Percentiles rank a stretch among this genome's conserved stretches.
Conservation (phyloP, 1,139 yeast species). For the Arxiozyma telluris region DNA sequence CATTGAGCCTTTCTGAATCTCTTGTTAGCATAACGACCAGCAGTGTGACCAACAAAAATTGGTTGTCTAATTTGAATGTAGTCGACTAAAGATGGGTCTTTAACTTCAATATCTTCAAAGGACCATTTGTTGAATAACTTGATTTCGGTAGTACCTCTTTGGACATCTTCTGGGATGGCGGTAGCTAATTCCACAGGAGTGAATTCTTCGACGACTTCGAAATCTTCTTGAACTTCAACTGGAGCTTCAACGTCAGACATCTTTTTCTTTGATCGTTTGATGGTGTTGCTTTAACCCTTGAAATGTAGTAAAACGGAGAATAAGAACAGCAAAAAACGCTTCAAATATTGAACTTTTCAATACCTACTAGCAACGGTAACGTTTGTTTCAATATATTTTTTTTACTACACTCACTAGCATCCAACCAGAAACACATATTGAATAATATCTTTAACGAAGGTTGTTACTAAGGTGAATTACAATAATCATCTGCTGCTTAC, state of each 20-base stretch:
- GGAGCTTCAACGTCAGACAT: conserved; percentile 42
- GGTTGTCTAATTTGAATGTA: conserved; percentile 97
- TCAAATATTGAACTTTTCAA: neutral
- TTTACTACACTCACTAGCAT: neutral
- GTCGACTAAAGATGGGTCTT: conserved; percentile 97
- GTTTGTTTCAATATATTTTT: neutral
- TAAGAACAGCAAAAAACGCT: too few relatives aligned
- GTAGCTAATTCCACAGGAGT: conserved; percentile 83
- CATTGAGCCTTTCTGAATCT: conserved; percentile 99
- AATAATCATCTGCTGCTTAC: too few relatives aligned
- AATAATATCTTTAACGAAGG: neutral
- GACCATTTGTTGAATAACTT: conserved; percentile 99
- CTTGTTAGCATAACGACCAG: conserved; percentile 99
- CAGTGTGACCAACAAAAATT: conserved; percentile 97
- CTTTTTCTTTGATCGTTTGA: conserved; percentile 15
- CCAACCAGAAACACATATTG: too few relatives aligned
- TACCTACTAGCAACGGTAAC: neutral
- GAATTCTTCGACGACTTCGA: conserved; percentile 63
- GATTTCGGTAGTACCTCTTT: conserved; percentile 92
- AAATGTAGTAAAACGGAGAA: too few relatives aligned
- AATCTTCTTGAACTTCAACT: conserved; percentile 47
- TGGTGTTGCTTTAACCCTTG: conserved; percentile 3
- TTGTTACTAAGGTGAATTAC: neutral
- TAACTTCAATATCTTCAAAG: conserved; percentile 92
- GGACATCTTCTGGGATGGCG: conserved; percentile 92